Base-by-base conservation (phyloP, 2,329 filamentous ascomycete species). In the Pseudonectria foliicola region DNA sequence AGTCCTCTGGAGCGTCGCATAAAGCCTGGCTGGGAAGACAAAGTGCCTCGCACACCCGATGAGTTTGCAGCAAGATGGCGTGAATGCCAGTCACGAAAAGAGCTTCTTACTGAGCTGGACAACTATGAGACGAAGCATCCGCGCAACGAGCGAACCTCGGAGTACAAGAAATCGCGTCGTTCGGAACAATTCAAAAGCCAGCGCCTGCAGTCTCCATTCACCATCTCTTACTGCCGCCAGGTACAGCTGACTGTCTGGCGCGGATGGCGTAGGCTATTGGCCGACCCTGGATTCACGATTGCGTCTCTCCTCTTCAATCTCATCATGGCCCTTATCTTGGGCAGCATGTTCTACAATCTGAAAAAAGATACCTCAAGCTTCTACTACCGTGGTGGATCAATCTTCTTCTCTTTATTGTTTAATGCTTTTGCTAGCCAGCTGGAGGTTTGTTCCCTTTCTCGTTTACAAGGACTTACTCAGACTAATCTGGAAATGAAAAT, bases 331-430 rank as follows among this genome's bases (percentile, higher is more conserved):
- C 49, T 76, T 8, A 70, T 76, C 27, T 57, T 74, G 34, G 69
- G 70, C n/a, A 70, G 62, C 13, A 60, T 75, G 39, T 76, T 71
- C 43, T 75, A 55, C 39, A 59, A 66, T 6, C 57, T 67, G 1
- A 59, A 63, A 0, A 32, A 59, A 5, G 62, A 61, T n/a, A 66
- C 68, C 0, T 55, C 54, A 1, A 63, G 60, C 1, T 71, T 75
- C 38, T 67, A 66, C 34, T 58, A 64, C 4, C 62, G 66, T 13
- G 69, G 68, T 4, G 62, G 65, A 1, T 50, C 70, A 2, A 52
- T 75, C 3, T 77, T 77, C 52, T 67, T 75, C 37, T 63, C 67
- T 2, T 50, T 74, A 16, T 45, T 76, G 2, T 62, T 74, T 35
- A 75, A 74, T 42, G 70, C 70, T 3, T 61, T 75, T 16, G 42